Evolutionary conservation across 495 filamentous ascomycete genomes (phyloP), one percentile per base, ranked within the genome.

Genomic region (Aspergillus bertholletiae): DNA sequence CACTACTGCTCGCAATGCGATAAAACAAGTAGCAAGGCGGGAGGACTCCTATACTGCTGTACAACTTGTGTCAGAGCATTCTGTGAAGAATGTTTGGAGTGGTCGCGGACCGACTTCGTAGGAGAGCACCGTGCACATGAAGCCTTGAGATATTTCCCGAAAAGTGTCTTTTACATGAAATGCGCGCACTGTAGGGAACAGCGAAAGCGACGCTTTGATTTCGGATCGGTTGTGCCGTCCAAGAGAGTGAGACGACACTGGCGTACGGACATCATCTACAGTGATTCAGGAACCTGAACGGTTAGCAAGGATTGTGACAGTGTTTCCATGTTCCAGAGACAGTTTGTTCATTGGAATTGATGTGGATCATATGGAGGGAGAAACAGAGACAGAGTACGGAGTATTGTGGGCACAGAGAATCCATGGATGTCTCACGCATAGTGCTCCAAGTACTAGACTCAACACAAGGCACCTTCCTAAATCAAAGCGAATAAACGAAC

Each of bases 51-150:
- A 3, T 84, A 78, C 61, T 72, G 78, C 7, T 87, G 85, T 57
- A 68, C 80, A 0, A 79, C 69, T 66, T 88, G 85, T 58, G 72
- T 78, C 48, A 57, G 62, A 0, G 83, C 76, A 2, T 87, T 69
- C 54, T 88, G 85, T 54, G 85, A 87, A 46, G 76, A 84, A 32
- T 87, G 85, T 57, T 56, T 87, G 0, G 74, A 87, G 34, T 85
- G 76, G 64, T 72, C 79, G 6, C 71, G 65, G 21, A 75, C 77
- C 1, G 60, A 68, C 11, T 73, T 85, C 1, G 53, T 87, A 3
- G 82, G 79, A 80, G 7, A 78, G 61, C 34, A 61, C 80, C 11
- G 59, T 68, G 5, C 83, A 59, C 80, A 72, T 53, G 73, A 84
- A 46, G 58, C 74, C 17, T 66, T 84, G 0, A 73, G 70, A 0